These are phyloP conservation scores for Russula ochroleuca DNA, from an alignment of 768 basidiomycete species.

Conservation along the genomic window DNA sequence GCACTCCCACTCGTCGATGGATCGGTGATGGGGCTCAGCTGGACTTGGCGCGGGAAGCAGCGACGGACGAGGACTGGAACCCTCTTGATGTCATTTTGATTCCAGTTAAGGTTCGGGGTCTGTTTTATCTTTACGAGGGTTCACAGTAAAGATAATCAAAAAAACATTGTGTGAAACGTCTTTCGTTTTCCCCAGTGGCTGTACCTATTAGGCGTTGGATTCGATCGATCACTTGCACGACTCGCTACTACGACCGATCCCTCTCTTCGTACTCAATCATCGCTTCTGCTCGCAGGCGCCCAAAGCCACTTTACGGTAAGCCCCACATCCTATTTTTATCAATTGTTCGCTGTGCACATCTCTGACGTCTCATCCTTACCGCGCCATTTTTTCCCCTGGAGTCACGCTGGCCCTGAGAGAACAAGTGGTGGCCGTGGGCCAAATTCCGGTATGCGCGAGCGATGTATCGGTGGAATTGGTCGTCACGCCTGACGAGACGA, in stretches of 20 bases:
- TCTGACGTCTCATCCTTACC: not conserved
- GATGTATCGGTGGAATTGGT: constrained; percentile 66
- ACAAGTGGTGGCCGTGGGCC: constrained; percentile 49
- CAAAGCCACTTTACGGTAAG: constrained; percentile 57
- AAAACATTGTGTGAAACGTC: too few species aligned
- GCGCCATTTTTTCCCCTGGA: constrained; percentile 28
- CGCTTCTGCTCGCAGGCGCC: constrained; percentile 35
- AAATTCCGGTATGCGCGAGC: constrained; percentile 50
- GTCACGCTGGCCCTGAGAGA: constrained; percentile 64
- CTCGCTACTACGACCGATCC: constrained; percentile 79
- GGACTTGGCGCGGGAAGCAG: not conserved
- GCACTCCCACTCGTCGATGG: too few species aligned
- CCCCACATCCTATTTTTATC: not conserved
- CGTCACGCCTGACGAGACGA: constrained; percentile 46
- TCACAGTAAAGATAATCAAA: too few species aligned
- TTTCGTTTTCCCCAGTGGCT: too few species aligned
- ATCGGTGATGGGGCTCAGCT: too few species aligned
- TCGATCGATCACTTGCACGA: constrained; percentile 62
- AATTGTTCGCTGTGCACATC: too few species aligned
- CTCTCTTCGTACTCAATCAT: constrained; percentile 47
- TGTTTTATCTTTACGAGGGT: too few species aligned
- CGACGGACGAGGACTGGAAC: constrained; percentile 3
- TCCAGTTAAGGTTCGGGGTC: constrained; percentile 22
- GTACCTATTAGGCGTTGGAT: constrained; percentile 55
- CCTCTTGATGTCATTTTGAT: constrained; percentile 11